Evolutionary conservation across 192 early-diverging fungal species (phyloP).

Genomic region (Coemansia sp.): DNA sequence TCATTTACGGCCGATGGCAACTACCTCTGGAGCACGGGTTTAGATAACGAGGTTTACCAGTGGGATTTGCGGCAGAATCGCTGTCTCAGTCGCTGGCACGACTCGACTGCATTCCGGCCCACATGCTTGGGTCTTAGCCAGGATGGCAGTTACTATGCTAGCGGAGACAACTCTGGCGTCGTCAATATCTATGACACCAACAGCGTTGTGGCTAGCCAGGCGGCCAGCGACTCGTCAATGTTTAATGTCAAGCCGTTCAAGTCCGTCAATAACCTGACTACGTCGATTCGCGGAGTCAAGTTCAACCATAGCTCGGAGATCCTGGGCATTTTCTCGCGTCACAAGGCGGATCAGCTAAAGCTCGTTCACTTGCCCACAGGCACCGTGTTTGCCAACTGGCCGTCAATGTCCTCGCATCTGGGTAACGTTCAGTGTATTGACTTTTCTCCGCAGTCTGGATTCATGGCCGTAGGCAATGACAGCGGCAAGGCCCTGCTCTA

Average conservation of each 20-base stretch:
- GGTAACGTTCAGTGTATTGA: conserved; percentile 73
- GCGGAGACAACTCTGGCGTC: conserved; percentile 79
- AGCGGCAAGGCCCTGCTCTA: conserved; percentile 88
- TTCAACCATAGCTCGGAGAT: conserved; percentile 90
- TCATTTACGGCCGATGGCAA: conserved; percentile 80
- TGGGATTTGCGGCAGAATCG: conserved; percentile 77
- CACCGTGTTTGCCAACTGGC: conserved; percentile 93
- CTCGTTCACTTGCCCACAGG: conserved; percentile 79
- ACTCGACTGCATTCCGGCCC: conserved; percentile 79
- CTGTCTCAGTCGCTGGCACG: conserved; percentile 76
- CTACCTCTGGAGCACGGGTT: conserved; percentile 73
- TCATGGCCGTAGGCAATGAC: conserved; percentile 86
- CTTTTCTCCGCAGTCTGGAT: conserved; percentile 92
- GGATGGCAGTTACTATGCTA: conserved; percentile 75
- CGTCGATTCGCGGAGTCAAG: conserved; percentile 63
- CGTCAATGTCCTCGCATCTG: conserved; percentile 76
- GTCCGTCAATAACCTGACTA: conserved; percentile 82
- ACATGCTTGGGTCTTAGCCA: conserved; percentile 68
- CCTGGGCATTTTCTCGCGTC: conserved; percentile 70
- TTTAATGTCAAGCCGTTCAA: conserved; percentile 63
- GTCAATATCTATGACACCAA: conserved; percentile 83
- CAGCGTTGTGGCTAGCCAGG: conserved; percentile 5
- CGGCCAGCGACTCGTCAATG: conserved; percentile 35
- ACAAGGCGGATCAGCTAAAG: conserved; percentile 75
- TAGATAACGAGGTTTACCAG: conserved; percentile 84